Evolutionary conservation across 2,329 filamentous ascomycete genomes (phyloP), one percentile per base, ranked within the genome.

Genomic region (Alternaria viburni): DNA sequence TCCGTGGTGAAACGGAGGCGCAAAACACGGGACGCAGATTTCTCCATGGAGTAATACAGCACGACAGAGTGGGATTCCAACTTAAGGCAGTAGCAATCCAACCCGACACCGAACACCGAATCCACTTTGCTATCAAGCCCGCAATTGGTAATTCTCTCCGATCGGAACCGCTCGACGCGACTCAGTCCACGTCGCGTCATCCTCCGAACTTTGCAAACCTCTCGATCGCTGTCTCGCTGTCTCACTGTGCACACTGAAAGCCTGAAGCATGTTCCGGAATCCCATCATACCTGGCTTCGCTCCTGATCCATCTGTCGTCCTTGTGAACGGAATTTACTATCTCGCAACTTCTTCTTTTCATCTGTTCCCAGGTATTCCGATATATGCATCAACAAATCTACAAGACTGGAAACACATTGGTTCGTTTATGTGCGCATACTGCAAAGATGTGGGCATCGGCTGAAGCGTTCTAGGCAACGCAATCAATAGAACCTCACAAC

Each of bases 311-410:
- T 80, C 75, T 2, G 81, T 81, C 30, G 71, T 79, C 23, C 77
- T 77, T 41, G 70, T 83, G n/a, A 69, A 72, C 13, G 69, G 81
- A n/a, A 82, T 80, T 6, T 85, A 84, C 67, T 84, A 83, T 70
- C 84, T 82, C 64, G 81, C 79, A 4, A 83, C 82, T 0, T 86
- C 85, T 0, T 84, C 82, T 0, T 86, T 86, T 61, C 80, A 83
- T 50, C 74, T 80, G 1, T 86, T 85, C 65, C 84, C 85, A 0
- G 84, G 84, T 1, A 69, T 86, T 4, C 84, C 84, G 0, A 78
- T 86, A 32, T 82, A 86, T 64, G 83, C 83, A 4, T 84, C 81
- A 11, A 79, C 77, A 51, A 84, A 86, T 65, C 68, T 87, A 4
- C 61, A 81, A n/a, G 80, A 83, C 61, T 87, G 84, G 84, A 83